These are phyloP conservation scores for Dioszegia crocea DNA, from an alignment of 768 basidiomycete species.

Conservation along the genomic window DNA sequence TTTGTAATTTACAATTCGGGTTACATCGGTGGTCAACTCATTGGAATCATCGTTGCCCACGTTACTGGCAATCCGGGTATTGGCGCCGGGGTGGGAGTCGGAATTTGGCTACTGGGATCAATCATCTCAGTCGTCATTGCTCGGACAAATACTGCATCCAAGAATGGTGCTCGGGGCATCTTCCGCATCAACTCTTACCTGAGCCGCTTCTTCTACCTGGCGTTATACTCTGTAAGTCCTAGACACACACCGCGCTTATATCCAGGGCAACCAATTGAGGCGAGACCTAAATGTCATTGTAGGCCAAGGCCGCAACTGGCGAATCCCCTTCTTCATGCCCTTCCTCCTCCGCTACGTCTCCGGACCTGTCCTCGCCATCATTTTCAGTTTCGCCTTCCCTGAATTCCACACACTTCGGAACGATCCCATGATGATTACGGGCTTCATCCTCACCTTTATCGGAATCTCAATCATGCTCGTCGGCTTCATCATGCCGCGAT, in stretches of 20 bases:
- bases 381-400: slow-evolving; percentile 15
- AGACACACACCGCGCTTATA: not conserved
- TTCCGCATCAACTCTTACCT: not conserved
- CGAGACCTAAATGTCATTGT: slow-evolving; percentile 16
- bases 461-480: slow-evolving; percentile 7
- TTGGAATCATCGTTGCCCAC: slow-evolving; percentile 16
- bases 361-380: slow-evolving; percentile 18
- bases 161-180: not conserved
- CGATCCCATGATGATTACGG: slow-evolving; percentile 17
- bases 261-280: slow-evolving; percentile 16
- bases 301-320: slow-evolving; percentile 12
- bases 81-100: slow-evolving; percentile 16
- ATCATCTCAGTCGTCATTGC: slow-evolving; percentile 8
- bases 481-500: slow-evolving; percentile 13
- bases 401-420: slow-evolving; percentile 18
- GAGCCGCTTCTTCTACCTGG: slow-evolving; percentile 10
- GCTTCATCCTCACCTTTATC: slow-evolving; percentile 10
- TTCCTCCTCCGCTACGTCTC: slow-evolving; percentile 18
- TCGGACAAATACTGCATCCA: not conserved
- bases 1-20: slow-evolving; percentile 9
- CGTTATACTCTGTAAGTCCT: slow-evolving; percentile 17
- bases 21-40: slow-evolving; percentile 10
- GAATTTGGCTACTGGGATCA: slow-evolving; percentile 1
- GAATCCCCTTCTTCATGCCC: slow-evolving; percentile 15
- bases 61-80: slow-evolving; percentile 1